A percentile compares a stretch with the other conserved stretches of the same genome.
phyloP scores from a whole-genome alignment of 2,329 filamentous ascomycete species.

The Xylariaceae sp. region DNA sequence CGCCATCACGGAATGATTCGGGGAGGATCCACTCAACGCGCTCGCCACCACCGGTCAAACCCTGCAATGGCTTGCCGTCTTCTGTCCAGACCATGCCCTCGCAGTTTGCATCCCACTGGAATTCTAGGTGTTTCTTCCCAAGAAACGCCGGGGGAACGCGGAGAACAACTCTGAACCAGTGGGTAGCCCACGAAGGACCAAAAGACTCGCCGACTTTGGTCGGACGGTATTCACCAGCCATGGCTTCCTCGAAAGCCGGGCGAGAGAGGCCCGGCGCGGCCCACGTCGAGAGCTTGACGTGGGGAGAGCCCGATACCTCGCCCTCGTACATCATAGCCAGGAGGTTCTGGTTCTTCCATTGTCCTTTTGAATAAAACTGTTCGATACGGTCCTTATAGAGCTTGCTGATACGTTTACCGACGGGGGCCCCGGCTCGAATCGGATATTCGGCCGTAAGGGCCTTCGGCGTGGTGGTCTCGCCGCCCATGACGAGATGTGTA shows the following conservation, averaged over 20 bases:
- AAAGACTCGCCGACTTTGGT: constrained; percentile 74
- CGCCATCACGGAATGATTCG: constrained; percentile 71
- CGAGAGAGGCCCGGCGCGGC: constrained; percentile 72
- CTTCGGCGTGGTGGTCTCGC: constrained; percentile 41
- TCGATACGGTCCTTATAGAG: constrained; percentile 81
- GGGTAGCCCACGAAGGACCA: constrained; percentile 93
- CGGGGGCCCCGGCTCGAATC: constrained; percentile 46
- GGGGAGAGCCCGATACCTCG: constrained; percentile 58
- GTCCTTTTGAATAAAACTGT: constrained; percentile 73
- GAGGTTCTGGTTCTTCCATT: constrained; percentile 72
- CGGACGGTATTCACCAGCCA: constrained; percentile 66
- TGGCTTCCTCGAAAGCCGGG: constrained; percentile 80
- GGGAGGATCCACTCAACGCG: constrained; percentile 89
- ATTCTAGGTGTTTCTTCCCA: constrained; percentile 78
- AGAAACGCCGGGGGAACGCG: constrained; percentile 68
- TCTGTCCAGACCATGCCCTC: constrained; percentile 94
- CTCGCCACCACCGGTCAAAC: constrained; percentile 84
- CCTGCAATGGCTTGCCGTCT: constrained; percentile 84
- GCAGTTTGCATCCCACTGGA: constrained; percentile 93
- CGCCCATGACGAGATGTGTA: constrained; percentile 43
- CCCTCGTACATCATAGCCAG: constrained; percentile 70
- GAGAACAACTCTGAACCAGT: constrained; percentile 88
- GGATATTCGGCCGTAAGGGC: constrained; percentile 47
- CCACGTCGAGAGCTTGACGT: constrained; percentile 83
- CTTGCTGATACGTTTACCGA: constrained; percentile 74